phyloP scores from a whole-genome alignment of 495 filamentous ascomycete genomes.

The Venustampulla echinocandica region DNA sequence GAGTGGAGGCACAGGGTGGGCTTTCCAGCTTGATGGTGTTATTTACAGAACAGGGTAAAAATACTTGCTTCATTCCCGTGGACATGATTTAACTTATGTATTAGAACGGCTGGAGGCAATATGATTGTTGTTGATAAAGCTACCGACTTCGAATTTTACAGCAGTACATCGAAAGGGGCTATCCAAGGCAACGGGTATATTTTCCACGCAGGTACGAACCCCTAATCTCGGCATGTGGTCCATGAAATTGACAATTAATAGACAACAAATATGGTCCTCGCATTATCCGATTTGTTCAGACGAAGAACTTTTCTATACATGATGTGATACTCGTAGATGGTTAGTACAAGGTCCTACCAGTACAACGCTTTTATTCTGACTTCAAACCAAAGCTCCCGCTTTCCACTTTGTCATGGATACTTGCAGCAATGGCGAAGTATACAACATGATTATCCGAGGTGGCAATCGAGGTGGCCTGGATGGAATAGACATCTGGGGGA shows the following conservation, averaged over 20 bases:
- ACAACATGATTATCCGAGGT: conserved; percentile 47
- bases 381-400: conserved; percentile 32
- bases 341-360: background rate
- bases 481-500: conserved; percentile 42
- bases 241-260: background rate
- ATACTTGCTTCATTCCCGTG: background rate
- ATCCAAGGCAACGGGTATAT: conserved; percentile 45
- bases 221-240: background rate
- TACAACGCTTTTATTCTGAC: background rate
- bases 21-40: conserved; percentile 40
- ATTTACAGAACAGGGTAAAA: conserved; percentile 24
- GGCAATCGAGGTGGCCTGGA: conserved; percentile 40
- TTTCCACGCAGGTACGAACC: conserved; percentile 22
- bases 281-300: conserved; percentile 33
- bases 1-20: conserved; percentile 29
- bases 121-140: conserved; percentile 41
- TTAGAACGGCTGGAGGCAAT: conserved; percentile 36
- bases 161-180: conserved; percentile 37
- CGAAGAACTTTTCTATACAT: conserved; percentile 40
- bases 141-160: conserved; percentile 43
- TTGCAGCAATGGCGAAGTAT: conserved; percentile 39
- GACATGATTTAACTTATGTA: background rate
- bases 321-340: conserved; percentile 44
- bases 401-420: conserved; percentile 43
- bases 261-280: conserved; percentile 9